These are phyloP conservation scores for Grosmannia penicillata DNA, from an alignment of 2,329 filamentous ascomycete genomes.

Conservation along the genomic window DNA sequence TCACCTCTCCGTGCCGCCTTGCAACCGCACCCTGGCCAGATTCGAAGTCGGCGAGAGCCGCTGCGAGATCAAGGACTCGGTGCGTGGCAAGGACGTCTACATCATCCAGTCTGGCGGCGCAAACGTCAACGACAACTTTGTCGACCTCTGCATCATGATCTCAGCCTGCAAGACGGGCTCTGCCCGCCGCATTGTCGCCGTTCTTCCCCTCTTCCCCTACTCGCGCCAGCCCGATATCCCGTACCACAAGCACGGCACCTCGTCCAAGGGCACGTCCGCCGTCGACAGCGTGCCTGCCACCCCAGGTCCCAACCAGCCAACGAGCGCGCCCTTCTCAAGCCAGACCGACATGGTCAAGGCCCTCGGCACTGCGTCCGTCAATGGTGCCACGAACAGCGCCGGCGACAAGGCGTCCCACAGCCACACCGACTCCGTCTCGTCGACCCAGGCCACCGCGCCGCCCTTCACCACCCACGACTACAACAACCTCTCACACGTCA, in stretches of 20 bases:
- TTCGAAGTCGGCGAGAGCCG: constrained; percentile 92
- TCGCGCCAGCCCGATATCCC: constrained; percentile 91
- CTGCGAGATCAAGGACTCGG: constrained; percentile 91
- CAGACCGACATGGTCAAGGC: constrained; percentile 62
- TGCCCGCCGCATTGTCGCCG: constrained; percentile 81
- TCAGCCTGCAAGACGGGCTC: constrained; percentile 83
- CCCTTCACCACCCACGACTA: constrained; percentile 51
- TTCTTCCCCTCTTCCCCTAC: constrained; percentile 92
- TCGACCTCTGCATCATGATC: constrained; percentile 95
- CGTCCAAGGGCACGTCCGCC: constrained; percentile 48
- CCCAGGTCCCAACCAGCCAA: constrained; percentile 56
- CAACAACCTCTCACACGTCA: constrained; percentile 40
- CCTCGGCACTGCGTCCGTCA: constrained; percentile 48
- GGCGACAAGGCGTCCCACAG: constrained; percentile 17
- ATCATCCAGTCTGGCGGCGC: constrained; percentile 91
- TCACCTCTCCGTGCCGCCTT: constrained; percentile 72
- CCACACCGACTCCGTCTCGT: constrained; percentile 24
- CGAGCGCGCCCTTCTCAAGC: constrained; percentile 49
- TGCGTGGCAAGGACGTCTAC: constrained; percentile 96
- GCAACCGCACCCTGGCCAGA: constrained; percentile 73
- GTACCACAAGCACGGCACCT: constrained; percentile 60
- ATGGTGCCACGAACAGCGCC: constrained; percentile 15
- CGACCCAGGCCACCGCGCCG: constrained; percentile 16
- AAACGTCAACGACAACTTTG: constrained; percentile 87
- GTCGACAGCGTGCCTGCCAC: constrained; percentile 89